phyloP scores from a whole-genome alignment of 2,329 filamentous ascomycete species.

The Penicillium vulpinum region DNA sequence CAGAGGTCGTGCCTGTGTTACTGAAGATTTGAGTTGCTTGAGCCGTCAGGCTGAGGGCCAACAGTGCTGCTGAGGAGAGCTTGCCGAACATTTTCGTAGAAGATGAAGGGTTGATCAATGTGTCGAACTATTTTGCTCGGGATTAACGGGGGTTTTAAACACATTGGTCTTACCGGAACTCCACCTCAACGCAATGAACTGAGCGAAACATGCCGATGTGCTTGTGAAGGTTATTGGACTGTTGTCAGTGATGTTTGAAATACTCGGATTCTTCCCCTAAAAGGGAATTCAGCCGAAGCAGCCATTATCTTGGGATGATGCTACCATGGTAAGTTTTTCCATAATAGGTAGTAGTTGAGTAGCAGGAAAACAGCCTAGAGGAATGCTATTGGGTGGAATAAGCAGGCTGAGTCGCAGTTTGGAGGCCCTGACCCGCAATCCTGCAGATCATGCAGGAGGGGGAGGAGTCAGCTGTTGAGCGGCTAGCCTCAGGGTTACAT shows the following conservation, averaged over 20 bases:
- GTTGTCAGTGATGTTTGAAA: neutral
- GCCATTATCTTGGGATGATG: neutral
- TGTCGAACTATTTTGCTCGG: neutral
- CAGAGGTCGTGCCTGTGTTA: conserved; percentile 35
- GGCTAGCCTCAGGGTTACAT: neutral
- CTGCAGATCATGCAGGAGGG: neutral
- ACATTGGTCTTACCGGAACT: neutral
- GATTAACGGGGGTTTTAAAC: neutral
- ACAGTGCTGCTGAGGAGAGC: neutral
- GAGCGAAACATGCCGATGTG: neutral
- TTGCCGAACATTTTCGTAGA: neutral
- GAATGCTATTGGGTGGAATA: neutral
- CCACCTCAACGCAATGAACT: neutral
- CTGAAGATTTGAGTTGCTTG: conserved; percentile 20
- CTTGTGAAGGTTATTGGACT: neutral
- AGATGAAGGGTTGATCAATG: neutral
- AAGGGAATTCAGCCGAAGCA: neutral
- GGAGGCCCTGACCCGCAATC: neutral
- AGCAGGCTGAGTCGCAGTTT: no score
- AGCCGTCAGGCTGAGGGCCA: conserved; percentile 1
- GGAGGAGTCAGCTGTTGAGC: neutral
- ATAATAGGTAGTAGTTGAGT: neutral
- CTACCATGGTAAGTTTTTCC: neutral
- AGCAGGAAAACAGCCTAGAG: neutral
- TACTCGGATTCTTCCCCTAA: neutral